phyloP scores from a whole-genome alignment of 2,329 filamentous ascomycete genomes.

The Elsinoe necatrix region DNA sequence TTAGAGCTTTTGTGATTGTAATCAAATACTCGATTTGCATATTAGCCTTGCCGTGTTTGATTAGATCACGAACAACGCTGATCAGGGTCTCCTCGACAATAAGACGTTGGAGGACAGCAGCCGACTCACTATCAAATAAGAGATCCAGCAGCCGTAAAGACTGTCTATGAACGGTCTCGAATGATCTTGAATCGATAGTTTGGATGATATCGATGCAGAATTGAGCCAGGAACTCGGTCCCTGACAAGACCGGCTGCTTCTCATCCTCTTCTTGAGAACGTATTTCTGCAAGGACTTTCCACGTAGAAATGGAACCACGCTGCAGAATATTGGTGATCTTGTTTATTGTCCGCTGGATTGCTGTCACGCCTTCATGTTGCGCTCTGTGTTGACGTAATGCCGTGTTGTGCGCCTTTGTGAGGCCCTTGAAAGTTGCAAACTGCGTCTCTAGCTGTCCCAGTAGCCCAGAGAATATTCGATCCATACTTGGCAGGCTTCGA shows the following conservation, averaged over 20 bases:
- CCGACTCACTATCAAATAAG: constrained; percentile 20
- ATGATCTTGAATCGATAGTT: constrained; percentile 1
- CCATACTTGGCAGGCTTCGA: constrained; percentile 49
- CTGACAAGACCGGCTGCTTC: constrained; percentile 12
- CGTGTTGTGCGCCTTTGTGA: not conserved
- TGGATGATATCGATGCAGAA: constrained; percentile 20
- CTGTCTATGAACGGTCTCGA: constrained; percentile 18
- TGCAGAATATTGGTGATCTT: constrained; percentile 65
- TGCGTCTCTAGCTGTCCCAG: constrained; percentile 15
- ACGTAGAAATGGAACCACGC: constrained; percentile 59
- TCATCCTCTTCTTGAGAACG: not conserved
- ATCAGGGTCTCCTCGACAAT: constrained; percentile 25
- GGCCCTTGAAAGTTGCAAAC: constrained; percentile 17
- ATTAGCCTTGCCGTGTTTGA: constrained; percentile 19
- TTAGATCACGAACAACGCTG: constrained; percentile 20
- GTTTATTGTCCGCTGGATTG: constrained; percentile 68
- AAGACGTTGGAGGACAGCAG: constrained; percentile 19
- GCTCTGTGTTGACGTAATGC: constrained; percentile 14
- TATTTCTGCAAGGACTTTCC: constrained; percentile 36
- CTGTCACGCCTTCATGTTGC: constrained; percentile 36
- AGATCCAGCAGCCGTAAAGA: constrained; percentile 21
- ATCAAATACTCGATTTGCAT: constrained; percentile 21
- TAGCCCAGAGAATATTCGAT: constrained; percentile 37
- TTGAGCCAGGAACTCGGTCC: constrained; percentile 21
- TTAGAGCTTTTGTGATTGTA: constrained; percentile 16